A percentile compares a stretch with the other conserved stretches of the same genome.
Evolutionary conservation across 139 green algal species (phyloP).

Genomic region (Closterium sp.): DNA sequence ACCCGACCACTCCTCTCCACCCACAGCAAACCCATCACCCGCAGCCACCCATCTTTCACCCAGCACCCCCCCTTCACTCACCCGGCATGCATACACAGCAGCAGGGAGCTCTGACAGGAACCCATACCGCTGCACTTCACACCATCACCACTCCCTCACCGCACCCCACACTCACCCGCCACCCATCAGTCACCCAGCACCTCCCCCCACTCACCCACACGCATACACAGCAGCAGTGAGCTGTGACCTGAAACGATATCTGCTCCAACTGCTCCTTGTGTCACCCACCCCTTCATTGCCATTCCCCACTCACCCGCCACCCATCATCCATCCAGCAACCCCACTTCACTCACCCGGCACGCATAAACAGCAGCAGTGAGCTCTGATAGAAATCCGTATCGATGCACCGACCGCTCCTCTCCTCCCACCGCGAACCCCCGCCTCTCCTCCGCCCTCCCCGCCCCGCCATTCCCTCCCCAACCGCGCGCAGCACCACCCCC

Average conservation of each 20-base stretch:
- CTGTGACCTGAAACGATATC: too few relatives aligned
- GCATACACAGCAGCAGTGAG: conserved; percentile 9
- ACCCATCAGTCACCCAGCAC: conserved; percentile 8
- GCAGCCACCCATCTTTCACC: not conserved
- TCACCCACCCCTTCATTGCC: too few relatives aligned
- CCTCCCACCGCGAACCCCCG: conserved; percentile 5
- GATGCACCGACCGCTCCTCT: conserved; percentile 6
- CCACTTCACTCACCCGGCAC: not conserved
- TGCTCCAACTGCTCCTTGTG: too few relatives aligned
- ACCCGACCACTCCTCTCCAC: not conserved
- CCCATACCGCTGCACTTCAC: not conserved
- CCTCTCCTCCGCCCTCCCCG: not conserved
- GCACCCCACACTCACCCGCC: too few relatives aligned
- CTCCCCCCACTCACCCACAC: not conserved
- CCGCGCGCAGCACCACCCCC: conserved; percentile 41
- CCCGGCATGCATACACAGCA: conserved; percentile 8
- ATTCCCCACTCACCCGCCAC: too few relatives aligned
- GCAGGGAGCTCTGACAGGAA: conserved; percentile 22
- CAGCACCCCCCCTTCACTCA: not conserved
- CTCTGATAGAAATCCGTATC: conserved; percentile 22
- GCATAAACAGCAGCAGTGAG: conserved; percentile 22
- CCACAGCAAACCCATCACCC: not conserved
- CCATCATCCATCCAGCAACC: not conserved
- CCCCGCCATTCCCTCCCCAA: conserved; percentile 67
- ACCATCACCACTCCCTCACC: too few relatives aligned